Base-by-base conservation (phyloP, 768 basidiomycete genomes). In the Steccherinum ochraceum region DNA sequence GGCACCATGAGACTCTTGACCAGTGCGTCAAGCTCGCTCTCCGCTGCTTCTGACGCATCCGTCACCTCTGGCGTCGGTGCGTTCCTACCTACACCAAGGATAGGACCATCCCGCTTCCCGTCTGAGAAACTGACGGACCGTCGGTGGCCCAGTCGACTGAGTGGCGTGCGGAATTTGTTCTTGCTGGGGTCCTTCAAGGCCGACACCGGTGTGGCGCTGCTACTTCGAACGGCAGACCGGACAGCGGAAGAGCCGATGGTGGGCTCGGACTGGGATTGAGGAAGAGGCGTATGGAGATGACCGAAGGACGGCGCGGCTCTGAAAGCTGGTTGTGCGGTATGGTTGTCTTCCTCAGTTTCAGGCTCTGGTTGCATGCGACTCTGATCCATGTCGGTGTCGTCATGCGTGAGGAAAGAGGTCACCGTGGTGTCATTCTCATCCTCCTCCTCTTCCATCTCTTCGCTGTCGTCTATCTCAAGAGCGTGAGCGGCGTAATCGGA, bases 121-220 rank as follows among this genome's bases (percentile, higher is more conserved):
- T 99, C 96, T 21, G 93, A 96, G 70, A 99, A 99, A 66, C 92
- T 95, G 51, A 99, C 95, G 40, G 89, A 92, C 35, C 92, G 78
- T n/a, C 84, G 79, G 57, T 84, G 81, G 12, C 69, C 67, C 13
- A 67, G 56, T 48, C 62, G 69, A 45, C 72, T 72, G 35, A 74
- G 65, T n/a, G 84, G 86, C 16, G 80, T 87, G 52, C 73, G 73
- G 56, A 77, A 68, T 46, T 69, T 70, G n/a, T 67, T 61, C 24
- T 74, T 73, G 59, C 62, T 75, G 19, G 74, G 65, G 58, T 77
- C 75, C 60, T 79, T 83, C 66, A 86, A 60, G 10, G 70, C 82
- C 11, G 86, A 74, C 1, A 69, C 59, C 3, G 84, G 84, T 16
- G 84, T 85, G 40, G 64, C 69, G 56, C 69, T 72, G 24, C 59